Evolutionary conservation across 2,329 filamentous ascomycete species (phyloP), one percentile per base, ranked within the genome.

Genomic region (Ophiostoma montium): DNA sequence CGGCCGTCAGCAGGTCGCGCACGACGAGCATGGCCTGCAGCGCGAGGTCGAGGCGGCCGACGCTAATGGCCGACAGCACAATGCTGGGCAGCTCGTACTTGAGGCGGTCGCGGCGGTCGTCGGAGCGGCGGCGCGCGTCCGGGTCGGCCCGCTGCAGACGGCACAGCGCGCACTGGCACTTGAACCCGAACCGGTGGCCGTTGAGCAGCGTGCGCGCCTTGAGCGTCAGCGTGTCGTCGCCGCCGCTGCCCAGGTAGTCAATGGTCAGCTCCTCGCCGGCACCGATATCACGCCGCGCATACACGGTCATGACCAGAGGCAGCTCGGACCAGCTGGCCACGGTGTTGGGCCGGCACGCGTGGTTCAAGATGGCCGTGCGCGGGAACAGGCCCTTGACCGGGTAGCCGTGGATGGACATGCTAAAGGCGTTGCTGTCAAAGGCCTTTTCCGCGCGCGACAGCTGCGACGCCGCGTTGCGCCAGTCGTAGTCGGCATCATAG

Each of bases 391-490:
- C 57, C 53, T 59, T 57, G 38, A 58, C 53, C 31, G 48, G 16
- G 31, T 50, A 52, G 6, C 53, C 58, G 1, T 57, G 57, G 2
- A 65, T 35, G 12, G 53, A 48, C 5, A 58, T 59, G 5, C 56
- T 52, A 38, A 65, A 62, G 3, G 61, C 56, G 48, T 67, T 66
- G 3, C 52, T 54, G 15, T 42, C 55, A 51, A 67, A 50, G 8
- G 66, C 50, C 38, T 65, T 62, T 55, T 67, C 64, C 33, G 64
- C 55, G 27, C 56, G 57, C 7, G 54, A 62, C 52, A 52, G 30
- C 30, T 35, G 42, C 16, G 42, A 31, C 16, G 42, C n/a, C 15
- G 15, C n/a, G 30, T 18, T 27, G 44, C 16, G 36, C 42, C 12
- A 33, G 2, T 11, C n/a, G 2, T 31, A 4, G 3, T 35, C 39